phyloP scores from a whole-genome alignment of 495 filamentous ascomycete genomes.

The Aspergillus sclerotioniger region DNA sequence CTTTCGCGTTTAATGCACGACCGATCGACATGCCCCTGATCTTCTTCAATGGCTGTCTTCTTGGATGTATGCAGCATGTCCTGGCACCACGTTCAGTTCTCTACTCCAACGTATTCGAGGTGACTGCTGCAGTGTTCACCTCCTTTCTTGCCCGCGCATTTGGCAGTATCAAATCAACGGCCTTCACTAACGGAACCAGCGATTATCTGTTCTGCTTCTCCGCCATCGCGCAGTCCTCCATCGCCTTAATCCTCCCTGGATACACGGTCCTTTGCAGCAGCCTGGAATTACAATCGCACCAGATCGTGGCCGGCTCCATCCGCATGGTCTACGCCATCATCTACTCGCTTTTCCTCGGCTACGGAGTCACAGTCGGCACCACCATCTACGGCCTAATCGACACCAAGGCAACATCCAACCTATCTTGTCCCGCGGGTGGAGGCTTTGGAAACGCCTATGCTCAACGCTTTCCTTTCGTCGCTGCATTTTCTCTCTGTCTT shows the following conservation, averaged over 20 bases:
- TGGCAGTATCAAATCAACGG: slow-evolving; percentile 63
- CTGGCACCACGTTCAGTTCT: slow-evolving; percentile 74
- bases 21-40: slow-evolving; percentile 82
- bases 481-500: slow-evolving; percentile 57
- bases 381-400: slow-evolving; percentile 83
- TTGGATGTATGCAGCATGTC: slow-evolving; percentile 76
- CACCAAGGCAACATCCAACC: slow-evolving; percentile 63
- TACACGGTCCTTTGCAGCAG: slow-evolving; percentile 78
- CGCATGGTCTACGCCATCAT: slow-evolving; percentile 93
- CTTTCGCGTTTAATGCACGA: slow-evolving; percentile 82
- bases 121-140: slow-evolving; percentile 75
- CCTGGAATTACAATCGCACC: slow-evolving; percentile 79
- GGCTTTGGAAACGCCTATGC: slow-evolving; percentile 32
- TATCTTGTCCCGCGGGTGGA: slow-evolving; percentile 55
- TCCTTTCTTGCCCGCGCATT: slow-evolving; percentile 82
- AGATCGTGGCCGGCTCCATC: slow-evolving; percentile 86
- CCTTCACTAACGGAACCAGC: slow-evolving; percentile 34
- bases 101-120: slow-evolving; percentile 80
- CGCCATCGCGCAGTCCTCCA: slow-evolving; percentile 83
- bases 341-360: slow-evolving; percentile 88
- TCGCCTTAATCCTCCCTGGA: slow-evolving; percentile 85
- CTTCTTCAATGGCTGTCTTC: slow-evolving; percentile 78
- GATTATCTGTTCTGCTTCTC: slow-evolving; percentile 80
- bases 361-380: slow-evolving; percentile 89
- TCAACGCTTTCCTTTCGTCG: slow-evolving; percentile 49